Conservation (phyloP, 805 yeast species). For the Candida golubevii region DNA sequence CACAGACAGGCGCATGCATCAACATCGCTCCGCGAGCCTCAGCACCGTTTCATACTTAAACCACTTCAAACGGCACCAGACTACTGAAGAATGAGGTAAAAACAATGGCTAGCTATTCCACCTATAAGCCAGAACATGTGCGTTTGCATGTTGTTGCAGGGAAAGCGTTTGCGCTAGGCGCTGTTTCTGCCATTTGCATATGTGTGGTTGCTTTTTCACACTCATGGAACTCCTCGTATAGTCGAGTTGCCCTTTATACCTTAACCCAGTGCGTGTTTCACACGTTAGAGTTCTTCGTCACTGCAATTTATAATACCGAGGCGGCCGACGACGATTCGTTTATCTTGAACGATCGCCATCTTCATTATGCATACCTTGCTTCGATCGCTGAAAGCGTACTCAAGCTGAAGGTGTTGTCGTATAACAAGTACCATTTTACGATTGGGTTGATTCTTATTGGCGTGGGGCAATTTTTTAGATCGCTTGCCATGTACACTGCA, state of each 20-base stretch:
- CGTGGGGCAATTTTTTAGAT: conserved; percentile 64
- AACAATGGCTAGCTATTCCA: conserved; percentile 1
- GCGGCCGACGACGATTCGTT: conserved; percentile 62
- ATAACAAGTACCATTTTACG: background rate
- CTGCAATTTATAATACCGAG: conserved; percentile 67
- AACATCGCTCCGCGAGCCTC: background rate
- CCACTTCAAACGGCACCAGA: background rate
- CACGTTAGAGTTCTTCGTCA: conserved; percentile 73
- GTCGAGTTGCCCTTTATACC: conserved; percentile 11
- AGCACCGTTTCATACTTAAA: conserved; percentile 1
- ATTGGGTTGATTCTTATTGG: conserved; percentile 48
- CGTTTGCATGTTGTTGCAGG: conserved; percentile 27
- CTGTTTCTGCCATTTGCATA: conserved; percentile 14
- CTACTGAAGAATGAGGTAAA: too few species aligned
- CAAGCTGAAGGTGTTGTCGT: conserved; percentile 4
- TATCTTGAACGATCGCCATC: conserved; percentile 29
- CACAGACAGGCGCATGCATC: too few species aligned
- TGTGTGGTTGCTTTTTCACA: background rate
- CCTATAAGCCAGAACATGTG: conserved; percentile 8
- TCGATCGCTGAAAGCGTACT: conserved; percentile 13
- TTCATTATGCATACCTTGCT: conserved; percentile 21
- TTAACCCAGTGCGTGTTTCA: conserved; percentile 53
- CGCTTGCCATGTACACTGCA: conserved; percentile 84
- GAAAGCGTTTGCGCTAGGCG: conserved; percentile 34
- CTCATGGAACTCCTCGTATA: background rate